A percentile compares a stretch with the other conserved stretches of the same genome.
Conservation (phyloP, 2,329 filamentous ascomycete species). For the Colletotrichum neosansevieriae region DNA sequence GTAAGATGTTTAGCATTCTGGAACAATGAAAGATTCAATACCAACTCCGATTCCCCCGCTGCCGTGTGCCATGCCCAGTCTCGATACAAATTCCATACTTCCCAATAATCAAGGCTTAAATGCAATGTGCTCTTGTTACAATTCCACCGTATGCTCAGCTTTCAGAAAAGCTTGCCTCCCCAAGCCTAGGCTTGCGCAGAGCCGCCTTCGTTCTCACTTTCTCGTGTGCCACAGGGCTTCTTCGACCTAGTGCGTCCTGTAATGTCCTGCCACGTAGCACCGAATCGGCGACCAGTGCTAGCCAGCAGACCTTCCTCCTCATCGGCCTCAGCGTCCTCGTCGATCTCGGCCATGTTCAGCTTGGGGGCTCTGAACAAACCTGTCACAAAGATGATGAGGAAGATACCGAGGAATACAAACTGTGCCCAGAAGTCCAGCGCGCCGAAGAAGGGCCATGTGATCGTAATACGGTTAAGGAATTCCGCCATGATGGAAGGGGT, state of each 20-base stretch:
- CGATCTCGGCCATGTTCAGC: constrained; percentile 80
- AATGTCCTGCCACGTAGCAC: constrained; percentile 90
- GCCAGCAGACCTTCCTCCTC: constrained; percentile 94
- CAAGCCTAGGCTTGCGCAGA: constrained; percentile 24
- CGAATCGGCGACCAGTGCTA: constrained; percentile 83
- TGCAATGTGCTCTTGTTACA: constrained; percentile 10
- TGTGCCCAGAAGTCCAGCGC: constrained; percentile 96
- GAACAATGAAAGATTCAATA: neutral
- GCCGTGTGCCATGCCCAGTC: constrained; percentile 23
- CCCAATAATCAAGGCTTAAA: neutral
- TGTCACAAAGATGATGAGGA: constrained; percentile 83
- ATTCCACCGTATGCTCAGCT: constrained; percentile 2
- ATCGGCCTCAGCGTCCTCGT: constrained; percentile 89
- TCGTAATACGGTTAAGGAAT: constrained; percentile 90
- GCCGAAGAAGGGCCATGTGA: constrained; percentile 97
- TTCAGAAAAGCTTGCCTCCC: neutral
- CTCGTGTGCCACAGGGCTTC: constrained; percentile 37
- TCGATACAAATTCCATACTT: constrained; percentile 17
- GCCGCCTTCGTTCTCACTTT: constrained; percentile 19
- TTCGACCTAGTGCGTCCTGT: constrained; percentile 63
- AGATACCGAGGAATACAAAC: constrained; percentile 88
- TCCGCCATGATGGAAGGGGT: constrained; percentile 92
- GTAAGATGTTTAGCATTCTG: constrained; percentile 31
- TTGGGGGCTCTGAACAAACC: constrained; percentile 84
- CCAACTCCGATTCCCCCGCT: constrained; percentile 3